A percentile compares a stretch with the other conserved stretches of the same genome.
phyloP scores from a whole-genome alignment of 345 rosid species.

The Brassica nigra region DNA sequence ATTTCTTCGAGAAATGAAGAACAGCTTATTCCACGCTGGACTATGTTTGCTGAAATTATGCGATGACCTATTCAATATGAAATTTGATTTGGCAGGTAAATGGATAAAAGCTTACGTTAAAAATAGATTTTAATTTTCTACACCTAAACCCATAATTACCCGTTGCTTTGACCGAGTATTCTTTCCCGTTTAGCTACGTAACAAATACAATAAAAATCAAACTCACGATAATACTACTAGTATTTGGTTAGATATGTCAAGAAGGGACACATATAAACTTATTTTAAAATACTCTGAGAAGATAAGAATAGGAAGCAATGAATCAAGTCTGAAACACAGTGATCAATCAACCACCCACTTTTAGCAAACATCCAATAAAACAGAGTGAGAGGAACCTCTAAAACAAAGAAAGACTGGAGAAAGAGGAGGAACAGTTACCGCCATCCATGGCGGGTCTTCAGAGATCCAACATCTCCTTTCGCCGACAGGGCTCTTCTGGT shows the following conservation, averaged over 20 bases:
- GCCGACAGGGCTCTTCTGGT: slow-evolving; percentile 94
- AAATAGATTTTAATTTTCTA: background rate
- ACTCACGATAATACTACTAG: background rate
- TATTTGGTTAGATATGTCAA: background rate
- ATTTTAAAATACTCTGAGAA: background rate
- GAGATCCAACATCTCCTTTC: slow-evolving; percentile 81
- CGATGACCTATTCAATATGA: background rate
- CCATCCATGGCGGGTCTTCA: slow-evolving; percentile 77
- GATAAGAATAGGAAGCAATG: slow-evolving; percentile 13
- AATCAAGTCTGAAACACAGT: slow-evolving; percentile 17
- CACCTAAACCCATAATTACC: slow-evolving; percentile 8
- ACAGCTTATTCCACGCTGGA: background rate
- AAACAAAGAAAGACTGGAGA: slow-evolving; percentile 11
- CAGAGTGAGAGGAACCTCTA: background rate
- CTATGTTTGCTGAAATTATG: background rate
- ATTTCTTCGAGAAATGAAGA: background rate
- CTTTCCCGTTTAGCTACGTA: slow-evolving; percentile 8
- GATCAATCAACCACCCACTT: slow-evolving; percentile 17
- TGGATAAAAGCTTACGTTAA: background rate
- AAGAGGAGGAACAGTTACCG: slow-evolving; percentile 21
- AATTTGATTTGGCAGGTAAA: background rate
- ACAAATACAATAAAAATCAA: background rate
- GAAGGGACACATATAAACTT: slow-evolving; percentile 7
- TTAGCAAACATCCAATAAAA: background rate
- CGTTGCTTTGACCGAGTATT: slow-evolving; percentile 34